Conservation (phyloP, 805 yeast genomes). For the Saccharomycopsis malanga region DNA sequence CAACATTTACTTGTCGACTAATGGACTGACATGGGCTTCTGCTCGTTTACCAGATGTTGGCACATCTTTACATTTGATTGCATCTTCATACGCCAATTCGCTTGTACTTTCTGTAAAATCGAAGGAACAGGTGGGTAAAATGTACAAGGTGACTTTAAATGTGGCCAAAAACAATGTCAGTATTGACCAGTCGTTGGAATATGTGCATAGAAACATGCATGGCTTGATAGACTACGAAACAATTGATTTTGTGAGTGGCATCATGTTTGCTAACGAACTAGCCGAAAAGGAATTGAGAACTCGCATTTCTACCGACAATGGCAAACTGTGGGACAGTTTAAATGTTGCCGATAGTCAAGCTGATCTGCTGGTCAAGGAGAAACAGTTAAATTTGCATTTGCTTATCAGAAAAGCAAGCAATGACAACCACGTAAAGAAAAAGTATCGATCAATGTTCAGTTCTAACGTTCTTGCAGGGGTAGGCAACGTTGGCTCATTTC, state of each 20-base stretch:
- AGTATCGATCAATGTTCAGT: constrained; percentile 28
- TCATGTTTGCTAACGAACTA: constrained; percentile 42
- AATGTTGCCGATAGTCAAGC: constrained; percentile 25
- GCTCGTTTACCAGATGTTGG: neutral
- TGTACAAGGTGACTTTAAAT: constrained; percentile 28
- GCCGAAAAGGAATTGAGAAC: constrained; percentile 24
- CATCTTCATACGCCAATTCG: constrained; percentile 28
- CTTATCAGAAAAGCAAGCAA: constrained; percentile 26
- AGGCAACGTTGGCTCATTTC: constrained; percentile 32
- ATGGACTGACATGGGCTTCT: constrained; percentile 12
- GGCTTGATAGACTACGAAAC: constrained; percentile 34
- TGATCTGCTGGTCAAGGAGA: too few relatives aligned
- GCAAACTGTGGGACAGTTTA: constrained; percentile 29
- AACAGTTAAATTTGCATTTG: constrained; percentile 34
- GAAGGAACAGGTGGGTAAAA: constrained; percentile 30
- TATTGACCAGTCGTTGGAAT: constrained; percentile 26
- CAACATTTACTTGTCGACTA: constrained; percentile 3
- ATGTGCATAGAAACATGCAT: constrained; percentile 30
- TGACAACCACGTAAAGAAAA: neutral
- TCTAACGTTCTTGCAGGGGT: constrained; percentile 41
- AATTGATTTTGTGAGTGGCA: constrained; percentile 42
- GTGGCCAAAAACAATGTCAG: neutral
- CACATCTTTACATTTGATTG: neutral
- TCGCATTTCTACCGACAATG: constrained; percentile 33
- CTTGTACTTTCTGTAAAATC: constrained; percentile 31